Evolutionary conservation across 129 eudicot genomes (phyloP).

Genomic region (Glebionis coronaria): DNA sequence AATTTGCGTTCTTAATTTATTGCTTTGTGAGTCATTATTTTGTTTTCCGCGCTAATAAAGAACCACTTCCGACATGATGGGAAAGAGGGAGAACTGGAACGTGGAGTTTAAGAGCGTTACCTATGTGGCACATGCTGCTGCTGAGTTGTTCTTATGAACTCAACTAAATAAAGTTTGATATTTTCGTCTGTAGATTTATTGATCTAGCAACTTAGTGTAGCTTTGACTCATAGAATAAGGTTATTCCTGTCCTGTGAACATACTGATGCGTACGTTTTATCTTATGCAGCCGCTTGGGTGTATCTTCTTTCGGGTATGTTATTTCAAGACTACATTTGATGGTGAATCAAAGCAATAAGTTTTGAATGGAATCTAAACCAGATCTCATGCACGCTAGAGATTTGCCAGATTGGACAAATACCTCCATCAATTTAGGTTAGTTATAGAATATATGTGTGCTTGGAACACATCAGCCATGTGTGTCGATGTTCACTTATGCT

Average conservation of each 20-base stretch:
- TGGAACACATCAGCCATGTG: slow-evolving; percentile 44
- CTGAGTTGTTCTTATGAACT: too few relatives aligned
- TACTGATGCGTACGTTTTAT: slow-evolving; percentile 5
- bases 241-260: background rate
- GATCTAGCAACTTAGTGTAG: background rate
- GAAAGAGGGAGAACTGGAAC: too few relatives aligned
- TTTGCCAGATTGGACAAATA: slow-evolving; percentile 95
- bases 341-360: slow-evolving; percentile 99
- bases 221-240: background rate
- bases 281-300: slow-evolving; percentile 89
- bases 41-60: too few relatives aligned
- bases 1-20: too few relatives aligned
- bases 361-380: slow-evolving; percentile 92
- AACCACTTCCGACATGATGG: too few relatives aligned
- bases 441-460: slow-evolving; percentile 56
- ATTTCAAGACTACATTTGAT: slow-evolving; percentile 91
- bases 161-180: too few relatives aligned
- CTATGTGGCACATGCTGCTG: too few relatives aligned
- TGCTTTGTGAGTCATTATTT: too few relatives aligned
- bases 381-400: slow-evolving; percentile 99
- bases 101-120: too few relatives aligned
- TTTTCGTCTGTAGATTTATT: background rate
- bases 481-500: slow-evolving; percentile 33
- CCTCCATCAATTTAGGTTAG: slow-evolving; percentile 92
- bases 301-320: slow-evolving; percentile 82